Base-by-base conservation (phyloP, 208 protist genomes). In the Balamuthia mandrillaris region DNA sequence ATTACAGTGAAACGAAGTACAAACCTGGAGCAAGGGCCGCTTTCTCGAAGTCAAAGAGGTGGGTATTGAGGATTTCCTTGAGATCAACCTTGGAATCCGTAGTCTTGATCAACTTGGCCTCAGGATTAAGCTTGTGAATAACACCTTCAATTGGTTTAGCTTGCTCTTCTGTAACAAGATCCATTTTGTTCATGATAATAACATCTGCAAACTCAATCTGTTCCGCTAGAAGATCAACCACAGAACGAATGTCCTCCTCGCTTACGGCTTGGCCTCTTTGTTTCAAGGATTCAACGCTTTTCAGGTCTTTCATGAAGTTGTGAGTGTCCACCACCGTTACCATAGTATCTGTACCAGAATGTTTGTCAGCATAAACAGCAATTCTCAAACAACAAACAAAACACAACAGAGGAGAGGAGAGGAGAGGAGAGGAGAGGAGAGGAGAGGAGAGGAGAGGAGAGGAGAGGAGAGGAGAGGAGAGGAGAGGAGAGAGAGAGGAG, bases 161-260 rank as follows among this genome's bases (percentile, higher is more conserved):
- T 33, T 92, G 68, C 16, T 90, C 70, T 41, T 65, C 41, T 1
- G 7, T 74, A 12, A 95, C 88, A 0, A 96, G 39, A 84, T 96
- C 95, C 33, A 54, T 88, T 88, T 97, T 97, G 90, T 97, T 97
- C 9, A 97, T 37, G 0, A 97, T n/a, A 29, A 97, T 90, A 0
- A 95, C 84, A 84, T 97, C 89, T 10, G 94, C 89, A 88, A 96
- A 97, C 84, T 96, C 94, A 3, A 92, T 84, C 82, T 96, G 94
- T 24, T 96, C 94, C 27, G 94, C 68, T 27, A 95, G 85, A 63
- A 95, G 85, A 44, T 93, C 61, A 3, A 87, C 83, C 18, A 95
- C 61, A 4, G 41, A 91, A n/a, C 89, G 63, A n/a, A 86, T 65
- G 66, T 95, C 92, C 9, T 75, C 81, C 2, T 27, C 31, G 16